phyloP scores from a whole-genome alignment of 106 monocot species.

The Acanthochlamys bracteata region DNA sequence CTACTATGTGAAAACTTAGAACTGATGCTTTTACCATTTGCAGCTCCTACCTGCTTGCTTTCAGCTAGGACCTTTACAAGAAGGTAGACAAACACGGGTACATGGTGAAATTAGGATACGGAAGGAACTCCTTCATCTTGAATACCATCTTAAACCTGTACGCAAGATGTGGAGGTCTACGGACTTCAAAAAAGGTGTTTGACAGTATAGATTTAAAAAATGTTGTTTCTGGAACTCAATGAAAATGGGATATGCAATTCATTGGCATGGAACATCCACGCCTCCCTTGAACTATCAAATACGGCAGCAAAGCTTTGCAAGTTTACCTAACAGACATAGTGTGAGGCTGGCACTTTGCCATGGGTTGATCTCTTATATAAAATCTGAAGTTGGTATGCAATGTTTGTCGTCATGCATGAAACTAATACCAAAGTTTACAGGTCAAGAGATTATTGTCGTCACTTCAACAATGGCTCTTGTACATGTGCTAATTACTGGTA shows the following conservation, averaged over 20 bases:
- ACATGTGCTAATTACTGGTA: conserved; percentile 92
- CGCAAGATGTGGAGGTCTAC: conserved; percentile 61
- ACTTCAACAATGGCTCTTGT: conserved; percentile 62
- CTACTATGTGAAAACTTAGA: conserved; percentile 21
- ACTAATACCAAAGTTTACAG: conserved; percentile 40
- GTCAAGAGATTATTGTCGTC: conserved; percentile 64
- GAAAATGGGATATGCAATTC: conserved; percentile 77
- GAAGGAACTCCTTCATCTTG: conserved; percentile 14
- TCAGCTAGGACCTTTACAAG: conserved; percentile 28
- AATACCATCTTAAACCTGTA: conserved; percentile 71
- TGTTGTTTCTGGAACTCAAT: conserved; percentile 77
- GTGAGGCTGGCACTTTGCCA: conserved; percentile 60
- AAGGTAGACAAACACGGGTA: conserved; percentile 68
- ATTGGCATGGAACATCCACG: conserved; percentile 51
- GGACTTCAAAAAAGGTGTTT: conserved; percentile 35
- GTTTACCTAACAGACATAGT: conserved; percentile 35
- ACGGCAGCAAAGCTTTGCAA: conserved; percentile 15
- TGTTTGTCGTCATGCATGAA: conserved; percentile 72
- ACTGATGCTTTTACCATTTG: conserved; percentile 62
- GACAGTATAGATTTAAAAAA: conserved; percentile 35
- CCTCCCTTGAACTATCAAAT: conserved; percentile 1
- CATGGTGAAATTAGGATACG: conserved; percentile 36
- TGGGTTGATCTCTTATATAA: conserved; percentile 67
- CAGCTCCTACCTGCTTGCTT: conserved; percentile 48
- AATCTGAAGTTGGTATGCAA: conserved; percentile 46